Conservation (phyloP, 805 yeast species). For the Cyberlindnera americana region DNA sequence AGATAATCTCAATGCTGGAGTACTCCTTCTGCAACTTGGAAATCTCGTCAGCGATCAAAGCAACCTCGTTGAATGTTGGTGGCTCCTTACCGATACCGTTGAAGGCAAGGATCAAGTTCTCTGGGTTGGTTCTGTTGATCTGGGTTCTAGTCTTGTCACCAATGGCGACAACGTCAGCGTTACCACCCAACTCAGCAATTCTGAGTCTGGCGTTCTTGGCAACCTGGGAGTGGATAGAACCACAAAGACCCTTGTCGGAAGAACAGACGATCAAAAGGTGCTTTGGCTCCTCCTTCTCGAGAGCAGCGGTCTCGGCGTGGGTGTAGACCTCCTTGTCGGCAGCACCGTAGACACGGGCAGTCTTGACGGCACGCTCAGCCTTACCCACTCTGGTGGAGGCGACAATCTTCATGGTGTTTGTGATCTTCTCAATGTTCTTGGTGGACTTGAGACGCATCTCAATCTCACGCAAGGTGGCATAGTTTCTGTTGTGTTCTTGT, state of each 20-base stretch:
- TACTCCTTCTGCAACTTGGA: constrained; percentile 52
- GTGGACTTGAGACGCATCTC: constrained; percentile 97
- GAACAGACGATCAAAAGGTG: constrained; percentile 85
- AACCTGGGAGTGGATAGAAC: constrained; percentile 94
- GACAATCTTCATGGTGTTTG: constrained; percentile 99
- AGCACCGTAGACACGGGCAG: constrained; percentile 79
- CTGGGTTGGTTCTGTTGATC: constrained; percentile 76
- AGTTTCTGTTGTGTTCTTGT: constrained; percentile 54
- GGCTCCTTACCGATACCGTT: constrained; percentile 95
- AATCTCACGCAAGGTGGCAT: constrained; percentile 98
- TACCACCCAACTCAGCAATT: constrained; percentile 51
- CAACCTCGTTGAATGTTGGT: constrained; percentile 88
- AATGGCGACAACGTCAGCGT: constrained; percentile 76
- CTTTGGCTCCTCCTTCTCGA: constrained; percentile 42
- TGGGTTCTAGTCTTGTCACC: constrained; percentile 96
- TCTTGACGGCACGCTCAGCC: constrained; percentile 92
- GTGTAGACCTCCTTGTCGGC: constrained; percentile 77
- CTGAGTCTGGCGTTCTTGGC: constrained; percentile 81
- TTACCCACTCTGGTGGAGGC: constrained; percentile 95
- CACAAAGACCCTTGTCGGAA: constrained; percentile 98
- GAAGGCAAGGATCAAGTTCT: constrained; percentile 68
- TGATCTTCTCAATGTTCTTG: constrained; percentile 98
- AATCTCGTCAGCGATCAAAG: constrained; percentile 85
- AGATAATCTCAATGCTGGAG: constrained; percentile 74
- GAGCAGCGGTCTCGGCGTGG: constrained; percentile 72